Conservation (phyloP, 108 stramenopile genomes). For the Nannochloropsis gaditana region DNA sequence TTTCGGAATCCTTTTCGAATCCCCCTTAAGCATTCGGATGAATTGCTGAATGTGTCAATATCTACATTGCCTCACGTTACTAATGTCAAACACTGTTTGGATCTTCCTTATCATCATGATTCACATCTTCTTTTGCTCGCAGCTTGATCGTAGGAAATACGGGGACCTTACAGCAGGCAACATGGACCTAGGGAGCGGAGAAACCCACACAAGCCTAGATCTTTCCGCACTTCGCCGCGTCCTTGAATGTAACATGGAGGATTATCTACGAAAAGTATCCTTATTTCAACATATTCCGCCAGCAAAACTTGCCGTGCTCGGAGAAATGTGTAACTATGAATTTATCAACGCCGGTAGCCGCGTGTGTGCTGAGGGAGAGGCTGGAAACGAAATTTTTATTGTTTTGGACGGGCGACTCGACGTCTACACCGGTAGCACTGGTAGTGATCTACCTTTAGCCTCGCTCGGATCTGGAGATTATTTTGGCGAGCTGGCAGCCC, state of each 20-base stretch:
- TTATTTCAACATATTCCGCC: neutral
- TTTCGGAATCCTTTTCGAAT: neutral
- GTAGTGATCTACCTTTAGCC: neutral
- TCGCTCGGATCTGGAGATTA: neutral
- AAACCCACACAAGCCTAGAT: neutral
- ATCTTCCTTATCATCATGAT: neutral
- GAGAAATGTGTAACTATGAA: slow-evolving; percentile 20
- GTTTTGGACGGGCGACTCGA: neutral
- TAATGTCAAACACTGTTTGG: neutral
- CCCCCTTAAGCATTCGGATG: neutral
- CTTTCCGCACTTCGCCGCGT: neutral
- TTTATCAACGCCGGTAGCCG: neutral
- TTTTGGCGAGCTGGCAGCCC: neutral
- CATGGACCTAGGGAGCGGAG: neutral
- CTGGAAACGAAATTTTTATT: neutral
- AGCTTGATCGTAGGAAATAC: slow-evolving; percentile 16
- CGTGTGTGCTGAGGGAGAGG: neutral
- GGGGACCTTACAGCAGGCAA: neutral
- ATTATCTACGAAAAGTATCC: neutral
- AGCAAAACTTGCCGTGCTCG: slow-evolving; percentile 8
- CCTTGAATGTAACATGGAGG: slow-evolving; percentile 1
- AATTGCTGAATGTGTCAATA: too few relatives aligned
- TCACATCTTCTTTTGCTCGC: neutral
- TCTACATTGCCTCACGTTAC: too few relatives aligned
- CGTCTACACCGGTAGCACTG: neutral